Conservation (phyloP, 306 rosid species). For the Corylus americana region DNA sequence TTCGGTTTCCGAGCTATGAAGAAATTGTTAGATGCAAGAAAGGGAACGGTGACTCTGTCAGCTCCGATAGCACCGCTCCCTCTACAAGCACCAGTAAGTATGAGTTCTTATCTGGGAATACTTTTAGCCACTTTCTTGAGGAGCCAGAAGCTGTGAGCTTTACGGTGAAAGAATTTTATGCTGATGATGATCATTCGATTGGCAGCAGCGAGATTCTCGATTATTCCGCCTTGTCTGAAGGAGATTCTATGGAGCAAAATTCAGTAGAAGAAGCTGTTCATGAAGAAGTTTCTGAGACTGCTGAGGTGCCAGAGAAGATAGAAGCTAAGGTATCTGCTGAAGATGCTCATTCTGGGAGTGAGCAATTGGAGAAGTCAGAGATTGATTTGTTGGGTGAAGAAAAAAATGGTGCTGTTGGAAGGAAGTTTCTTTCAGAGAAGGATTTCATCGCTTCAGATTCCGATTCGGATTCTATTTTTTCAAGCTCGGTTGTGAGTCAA, state of each 20-base stretch:
- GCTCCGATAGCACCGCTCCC: conserved; percentile 16
- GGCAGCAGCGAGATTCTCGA: conserved; percentile 3
- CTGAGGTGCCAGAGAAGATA: conserved; percentile 26
- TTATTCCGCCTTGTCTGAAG: conserved; percentile 23
- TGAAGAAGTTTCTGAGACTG: conserved; percentile 27
- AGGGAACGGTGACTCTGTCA: conserved; percentile 31
- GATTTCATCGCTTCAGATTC: conserved; percentile 43
- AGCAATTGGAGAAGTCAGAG: conserved; percentile 15
- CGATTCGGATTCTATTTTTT: conserved; percentile 41
- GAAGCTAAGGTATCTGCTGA: conserved; percentile 8
- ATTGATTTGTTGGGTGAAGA: conserved; percentile 4
- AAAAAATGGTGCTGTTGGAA: neutral
- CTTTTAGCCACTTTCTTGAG: conserved; percentile 51
- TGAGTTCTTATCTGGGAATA: conserved; percentile 43
- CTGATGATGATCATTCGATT: conserved; percentile 21
- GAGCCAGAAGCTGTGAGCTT: conserved; percentile 48
- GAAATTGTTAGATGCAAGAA: conserved; percentile 34
- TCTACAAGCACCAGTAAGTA: conserved; percentile 39
- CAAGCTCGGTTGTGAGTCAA: conserved; percentile 31
- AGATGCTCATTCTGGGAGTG: conserved; percentile 21
- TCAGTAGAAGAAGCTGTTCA: conserved; percentile 23
- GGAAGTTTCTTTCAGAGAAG: conserved; percentile 38
- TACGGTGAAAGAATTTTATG: conserved; percentile 38
- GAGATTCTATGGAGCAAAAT: conserved; percentile 8
- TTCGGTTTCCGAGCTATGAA: conserved; percentile 65